phyloP scores from a whole-genome alignment of 2,329 filamentous ascomycete species.

The Lasiodiplodia theobromae region DNA sequence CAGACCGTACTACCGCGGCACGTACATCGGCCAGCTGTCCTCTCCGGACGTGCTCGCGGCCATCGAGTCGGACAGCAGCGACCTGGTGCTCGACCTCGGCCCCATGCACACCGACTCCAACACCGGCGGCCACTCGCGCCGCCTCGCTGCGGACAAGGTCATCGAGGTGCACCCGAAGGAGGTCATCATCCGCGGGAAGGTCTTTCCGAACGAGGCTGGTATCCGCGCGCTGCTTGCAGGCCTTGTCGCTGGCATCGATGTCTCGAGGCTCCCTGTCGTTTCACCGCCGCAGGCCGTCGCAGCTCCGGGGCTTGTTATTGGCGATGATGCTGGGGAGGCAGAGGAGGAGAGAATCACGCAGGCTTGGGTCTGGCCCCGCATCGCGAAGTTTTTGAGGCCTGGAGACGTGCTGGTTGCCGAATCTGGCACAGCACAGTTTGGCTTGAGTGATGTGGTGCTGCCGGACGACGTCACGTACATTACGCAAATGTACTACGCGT shows the following conservation, averaged over 20 bases:
- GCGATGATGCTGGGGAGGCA: no score
- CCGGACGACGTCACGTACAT: conserved; percentile 58
- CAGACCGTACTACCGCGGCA: conserved; percentile 56
- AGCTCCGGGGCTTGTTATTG: conserved; percentile 30
- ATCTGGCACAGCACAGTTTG: conserved; percentile 59
- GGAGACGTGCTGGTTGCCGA: conserved; percentile 66
- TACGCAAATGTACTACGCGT: conserved; percentile 63
- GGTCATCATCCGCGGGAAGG: not conserved
- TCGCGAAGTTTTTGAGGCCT: conserved; percentile 52
- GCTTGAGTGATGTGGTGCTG: conserved; percentile 36
- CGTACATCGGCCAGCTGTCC: conserved; percentile 54
- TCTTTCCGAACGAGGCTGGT: not conserved
- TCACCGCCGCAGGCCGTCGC: not conserved
- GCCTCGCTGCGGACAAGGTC: not conserved
- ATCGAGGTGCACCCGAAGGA: not conserved
- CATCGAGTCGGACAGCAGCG: conserved; percentile 32
- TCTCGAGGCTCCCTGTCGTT: not conserved
- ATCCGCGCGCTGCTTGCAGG: not conserved
- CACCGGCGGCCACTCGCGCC: conserved; percentile 16
- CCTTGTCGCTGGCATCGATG: not conserved
- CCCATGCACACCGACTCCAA: conserved; percentile 35
- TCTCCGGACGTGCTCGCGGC: not conserved
- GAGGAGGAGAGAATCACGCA: not conserved
- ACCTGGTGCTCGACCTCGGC: conserved; percentile 58
- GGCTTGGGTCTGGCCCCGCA: not conserved